Conservation (phyloP, 139 green algal species). For the Gonium pectorale region DNA sequence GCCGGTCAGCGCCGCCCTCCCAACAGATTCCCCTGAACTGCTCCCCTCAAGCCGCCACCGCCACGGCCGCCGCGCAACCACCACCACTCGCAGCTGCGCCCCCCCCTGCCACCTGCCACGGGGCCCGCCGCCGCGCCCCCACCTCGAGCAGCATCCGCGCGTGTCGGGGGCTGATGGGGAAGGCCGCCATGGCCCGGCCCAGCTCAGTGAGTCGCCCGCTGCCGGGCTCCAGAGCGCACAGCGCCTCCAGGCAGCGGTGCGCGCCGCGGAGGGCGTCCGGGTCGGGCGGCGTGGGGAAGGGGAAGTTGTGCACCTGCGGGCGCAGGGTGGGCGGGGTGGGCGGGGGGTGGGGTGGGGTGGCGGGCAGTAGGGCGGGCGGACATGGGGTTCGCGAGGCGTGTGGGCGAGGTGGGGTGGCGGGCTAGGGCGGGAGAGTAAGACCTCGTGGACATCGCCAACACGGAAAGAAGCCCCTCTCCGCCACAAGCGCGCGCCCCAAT, state of each 20-base stretch:
- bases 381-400: too few relatives aligned
- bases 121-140: background rate
- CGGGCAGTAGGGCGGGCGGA: too few relatives aligned
- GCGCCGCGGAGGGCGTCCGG: constrained; percentile 67
- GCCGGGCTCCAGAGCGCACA: constrained; percentile 69
- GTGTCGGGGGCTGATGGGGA: constrained; percentile 91
- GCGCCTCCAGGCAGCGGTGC: constrained; percentile 72
- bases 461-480: too few relatives aligned
- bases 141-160: constrained; percentile 92
- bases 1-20: too few relatives aligned
- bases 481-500: background rate
- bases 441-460: too few relatives aligned
- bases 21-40: too few relatives aligned
- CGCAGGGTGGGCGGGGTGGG: too few relatives aligned
- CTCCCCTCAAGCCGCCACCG: too few relatives aligned
- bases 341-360: background rate
- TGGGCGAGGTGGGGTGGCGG: too few relatives aligned
- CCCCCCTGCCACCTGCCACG: background rate
- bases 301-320: constrained; percentile 86
- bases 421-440: too few relatives aligned
- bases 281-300: constrained; percentile 91
- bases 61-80: too few relatives aligned
- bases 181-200: constrained; percentile 84
- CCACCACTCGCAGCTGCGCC: too few relatives aligned
- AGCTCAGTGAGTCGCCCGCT: constrained; percentile 74